These are phyloP conservation scores for Oryza nivara DNA, from an alignment of 176 grass and related monocot species.

Conservation along the genomic window DNA sequence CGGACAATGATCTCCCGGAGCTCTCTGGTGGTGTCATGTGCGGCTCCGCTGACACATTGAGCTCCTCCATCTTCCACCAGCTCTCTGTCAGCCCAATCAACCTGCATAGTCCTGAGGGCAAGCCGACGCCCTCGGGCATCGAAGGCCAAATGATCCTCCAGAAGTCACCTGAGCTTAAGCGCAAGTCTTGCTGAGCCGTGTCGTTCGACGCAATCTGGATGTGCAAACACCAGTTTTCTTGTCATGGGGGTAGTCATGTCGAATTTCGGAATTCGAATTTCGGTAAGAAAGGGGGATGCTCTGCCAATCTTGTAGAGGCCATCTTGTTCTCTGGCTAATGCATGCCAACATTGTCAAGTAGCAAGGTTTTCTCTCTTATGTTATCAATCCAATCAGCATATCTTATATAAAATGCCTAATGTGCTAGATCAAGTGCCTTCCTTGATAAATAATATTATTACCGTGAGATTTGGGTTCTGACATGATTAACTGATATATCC, in stretches of 20 bases:
- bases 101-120: constrained; percentile 66
- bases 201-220: neutral
- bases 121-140: constrained; percentile 46
- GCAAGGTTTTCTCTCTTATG: constrained; percentile 22
- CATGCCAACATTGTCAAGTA: constrained; percentile 14
- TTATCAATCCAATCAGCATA: constrained; percentile 25
- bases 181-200: constrained; percentile 62
- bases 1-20: constrained; percentile 49
- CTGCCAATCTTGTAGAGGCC: constrained; percentile 28
- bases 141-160: constrained; percentile 63
- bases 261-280: neutral
- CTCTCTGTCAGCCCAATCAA: constrained; percentile 72
- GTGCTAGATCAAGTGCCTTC: constrained; percentile 36
- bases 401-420: constrained; percentile 44
- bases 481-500: constrained; percentile 16
- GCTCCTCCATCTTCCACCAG: constrained; percentile 72
- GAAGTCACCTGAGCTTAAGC: constrained; percentile 70
- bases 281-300: neutral
- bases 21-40: constrained; percentile 53
- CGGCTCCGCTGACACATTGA: constrained; percentile 55
- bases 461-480: constrained; percentile 26
- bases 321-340: constrained; percentile 35
- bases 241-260: neutral
- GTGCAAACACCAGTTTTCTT: neutral
- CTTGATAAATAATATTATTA: constrained; percentile 3